These are phyloP conservation scores for Rhodotorula babjevae DNA, from an alignment of 768 basidiomycete genomes.

Conservation along the genomic window DNA sequence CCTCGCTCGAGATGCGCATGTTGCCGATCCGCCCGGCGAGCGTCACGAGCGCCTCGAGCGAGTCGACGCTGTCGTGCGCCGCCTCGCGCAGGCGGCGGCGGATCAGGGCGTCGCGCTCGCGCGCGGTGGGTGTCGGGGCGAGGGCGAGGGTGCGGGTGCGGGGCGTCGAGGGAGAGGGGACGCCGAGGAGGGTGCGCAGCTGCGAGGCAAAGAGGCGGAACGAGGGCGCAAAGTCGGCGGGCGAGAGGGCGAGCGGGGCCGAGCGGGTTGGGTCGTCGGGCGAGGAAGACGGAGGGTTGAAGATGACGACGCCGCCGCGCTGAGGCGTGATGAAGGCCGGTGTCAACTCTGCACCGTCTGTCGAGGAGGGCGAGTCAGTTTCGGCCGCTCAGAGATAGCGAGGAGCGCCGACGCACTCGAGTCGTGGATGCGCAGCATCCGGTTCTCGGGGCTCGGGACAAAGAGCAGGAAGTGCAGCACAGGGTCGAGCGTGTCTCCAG, in stretches of 20 bases:
- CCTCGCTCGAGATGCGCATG: constrained; percentile 82
- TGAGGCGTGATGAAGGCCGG: constrained; percentile 84
- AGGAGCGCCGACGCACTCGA: not conserved
- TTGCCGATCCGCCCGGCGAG: constrained; percentile 79
- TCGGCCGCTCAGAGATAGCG: too few relatives aligned
- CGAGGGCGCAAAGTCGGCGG: constrained; percentile 52
- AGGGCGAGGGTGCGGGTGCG: too few relatives aligned
- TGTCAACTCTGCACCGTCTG: constrained; percentile 55
- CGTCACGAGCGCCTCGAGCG: constrained; percentile 73
- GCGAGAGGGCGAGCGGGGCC: constrained; percentile 44
- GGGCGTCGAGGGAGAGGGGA: constrained; percentile 46
- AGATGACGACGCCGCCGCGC: constrained; percentile 82
- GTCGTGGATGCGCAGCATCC: constrained; percentile 65
- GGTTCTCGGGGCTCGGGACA: constrained; percentile 64
- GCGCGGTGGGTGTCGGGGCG: too few relatives aligned
- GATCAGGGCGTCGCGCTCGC: constrained; percentile 61
- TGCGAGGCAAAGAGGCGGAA: constrained; percentile 68
- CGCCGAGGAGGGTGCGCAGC: constrained; percentile 72
- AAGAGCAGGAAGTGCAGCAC: constrained; percentile 89
- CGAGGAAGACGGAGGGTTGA: constrained; percentile 53
- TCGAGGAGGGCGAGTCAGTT: not conserved
- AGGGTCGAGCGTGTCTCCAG: constrained; percentile 85
- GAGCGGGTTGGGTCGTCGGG: constrained; percentile 30
- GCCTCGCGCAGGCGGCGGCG: constrained; percentile 69
- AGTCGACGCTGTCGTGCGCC: constrained; percentile 62